Base-by-base conservation (phyloP, 140 eudicot species). In the Cichorium intybus region DNA sequence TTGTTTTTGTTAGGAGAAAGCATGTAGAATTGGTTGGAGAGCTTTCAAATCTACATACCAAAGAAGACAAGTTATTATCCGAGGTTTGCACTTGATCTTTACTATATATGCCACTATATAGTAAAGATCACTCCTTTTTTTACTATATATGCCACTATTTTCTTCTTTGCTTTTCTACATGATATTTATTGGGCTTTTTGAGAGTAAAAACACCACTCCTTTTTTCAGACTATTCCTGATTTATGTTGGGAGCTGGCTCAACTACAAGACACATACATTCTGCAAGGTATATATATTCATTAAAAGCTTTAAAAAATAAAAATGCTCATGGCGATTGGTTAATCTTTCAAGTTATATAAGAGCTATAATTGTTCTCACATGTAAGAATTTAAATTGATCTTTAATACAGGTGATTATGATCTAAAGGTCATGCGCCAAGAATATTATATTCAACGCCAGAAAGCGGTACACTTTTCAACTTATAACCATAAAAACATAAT, bases 371-470 rank as follows among this genome's bases (percentile, higher is more conserved):
- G 1, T n/a, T 17, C 24, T 48, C 58, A 2, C 18, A 41, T 26
- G 28, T 24, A 58, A 22, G 75, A 41, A 57, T 55, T 52, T 27
- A 17, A 61, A 11, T 72, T 27, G 46, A 31, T 61, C 48, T 48
- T 24, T 22, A 62, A 50, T 81, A 63, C 75, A 93, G 99, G 99
- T 74, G 99, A 93, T 70, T 93, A 93, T 35, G 97, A 93, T 84
- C 71, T 93, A 45, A 93, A 93, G 85, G 95, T 93, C 79, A 93
- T 89, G 99, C 97, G 99, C 51, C 99, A 93, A 73, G 99, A 93
- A 66, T 84, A 83, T 60, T 88, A 93, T 66, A 93, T 93, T 65
- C 87, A 80, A 78, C 90, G 94, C 23, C 99, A 93, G 70, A 93
- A 93, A 68, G 76, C 79, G 90, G 99, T 93, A 85, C 51, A 84